phyloP scores from a whole-genome alignment of 495 filamentous ascomycete species.

The Friedmanniomyces endolithicus region DNA sequence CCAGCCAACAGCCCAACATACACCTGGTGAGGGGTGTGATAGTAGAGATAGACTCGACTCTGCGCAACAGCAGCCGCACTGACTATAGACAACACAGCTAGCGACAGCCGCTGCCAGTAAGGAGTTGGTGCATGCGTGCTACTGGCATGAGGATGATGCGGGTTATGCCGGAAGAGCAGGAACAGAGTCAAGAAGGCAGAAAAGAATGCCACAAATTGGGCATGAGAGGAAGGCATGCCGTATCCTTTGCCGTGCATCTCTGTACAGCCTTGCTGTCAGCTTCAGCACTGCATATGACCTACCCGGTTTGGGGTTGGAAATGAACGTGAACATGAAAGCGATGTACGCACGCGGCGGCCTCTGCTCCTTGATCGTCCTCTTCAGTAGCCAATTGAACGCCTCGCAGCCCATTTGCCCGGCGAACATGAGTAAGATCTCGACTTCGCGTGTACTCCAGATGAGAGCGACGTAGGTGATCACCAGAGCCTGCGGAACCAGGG shows the following conservation, averaged over 20 bases:
- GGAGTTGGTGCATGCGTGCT: constrained; percentile 41
- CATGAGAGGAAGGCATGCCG: constrained; percentile 97
- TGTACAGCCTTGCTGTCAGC: constrained; percentile 25
- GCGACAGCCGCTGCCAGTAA: constrained; percentile 43
- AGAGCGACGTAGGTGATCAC: constrained; percentile 80
- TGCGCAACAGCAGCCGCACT: constrained; percentile 59
- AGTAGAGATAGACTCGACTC: constrained; percentile 80
- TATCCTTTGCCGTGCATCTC: constrained; percentile 86
- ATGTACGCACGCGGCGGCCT: constrained; percentile 54
- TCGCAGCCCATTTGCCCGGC: constrained; percentile 86
- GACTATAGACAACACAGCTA: constrained; percentile 44
- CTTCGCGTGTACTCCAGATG: constrained; percentile 77
- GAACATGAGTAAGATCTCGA: constrained; percentile 85
- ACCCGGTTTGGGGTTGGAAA: background rate
- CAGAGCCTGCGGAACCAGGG: constrained; percentile 82
- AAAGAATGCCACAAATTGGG: constrained; percentile 88
- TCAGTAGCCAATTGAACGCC: constrained; percentile 79
- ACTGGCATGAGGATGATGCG: constrained; percentile 34
- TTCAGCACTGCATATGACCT: background rate
- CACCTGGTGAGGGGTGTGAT: constrained; percentile 85
- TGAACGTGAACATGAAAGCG: background rate
- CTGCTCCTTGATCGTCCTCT: constrained; percentile 83
- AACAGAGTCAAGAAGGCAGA: constrained; percentile 71
- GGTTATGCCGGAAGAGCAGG: constrained; percentile 62
- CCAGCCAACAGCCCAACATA: constrained; percentile 65